phyloP scores from a whole-genome alignment of 305 asterid genomes.

The Fraxinus sp. region DNA sequence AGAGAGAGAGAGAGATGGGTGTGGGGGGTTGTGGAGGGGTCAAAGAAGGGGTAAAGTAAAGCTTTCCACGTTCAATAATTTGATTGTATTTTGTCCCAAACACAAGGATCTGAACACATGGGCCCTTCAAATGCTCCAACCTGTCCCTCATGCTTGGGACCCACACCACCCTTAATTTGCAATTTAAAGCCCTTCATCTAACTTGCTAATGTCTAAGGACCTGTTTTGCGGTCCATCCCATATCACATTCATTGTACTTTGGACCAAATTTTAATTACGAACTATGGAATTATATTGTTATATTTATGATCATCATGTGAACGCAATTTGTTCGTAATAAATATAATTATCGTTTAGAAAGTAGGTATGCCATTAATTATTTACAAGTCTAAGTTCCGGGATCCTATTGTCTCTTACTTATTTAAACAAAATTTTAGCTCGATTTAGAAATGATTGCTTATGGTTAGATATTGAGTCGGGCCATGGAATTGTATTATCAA shows the following conservation, averaged over 20 bases:
- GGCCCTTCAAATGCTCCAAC: constrained; percentile 49
- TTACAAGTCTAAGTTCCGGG: neutral
- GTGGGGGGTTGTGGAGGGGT: constrained; percentile 29
- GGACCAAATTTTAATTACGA: constrained; percentile 14
- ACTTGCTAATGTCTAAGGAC: constrained; percentile 14
- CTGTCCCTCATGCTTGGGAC: constrained; percentile 58
- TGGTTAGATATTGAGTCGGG: neutral
- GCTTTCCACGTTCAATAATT: constrained; percentile 63
- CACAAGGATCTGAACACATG: constrained; percentile 41
- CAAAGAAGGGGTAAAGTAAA: constrained; percentile 45
- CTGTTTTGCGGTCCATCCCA: neutral
- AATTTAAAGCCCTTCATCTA: constrained; percentile 24
- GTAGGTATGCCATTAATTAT: neutral
- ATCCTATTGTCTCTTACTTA: neutral
- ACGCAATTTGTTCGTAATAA: neutral
- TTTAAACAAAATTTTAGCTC: too few relatives aligned
- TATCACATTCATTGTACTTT: neutral
- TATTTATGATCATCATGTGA: neutral
- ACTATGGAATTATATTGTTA: neutral
- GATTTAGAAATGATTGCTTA: neutral
- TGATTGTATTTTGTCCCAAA: constrained; percentile 56
- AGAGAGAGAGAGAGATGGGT: neutral
- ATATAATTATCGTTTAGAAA: neutral
- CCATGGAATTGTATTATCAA: neutral
- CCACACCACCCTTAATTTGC: constrained; percentile 17